phyloP scores from a whole-genome alignment of 2,329 filamentous ascomycete species.

The Xylariaceae sp. region DNA sequence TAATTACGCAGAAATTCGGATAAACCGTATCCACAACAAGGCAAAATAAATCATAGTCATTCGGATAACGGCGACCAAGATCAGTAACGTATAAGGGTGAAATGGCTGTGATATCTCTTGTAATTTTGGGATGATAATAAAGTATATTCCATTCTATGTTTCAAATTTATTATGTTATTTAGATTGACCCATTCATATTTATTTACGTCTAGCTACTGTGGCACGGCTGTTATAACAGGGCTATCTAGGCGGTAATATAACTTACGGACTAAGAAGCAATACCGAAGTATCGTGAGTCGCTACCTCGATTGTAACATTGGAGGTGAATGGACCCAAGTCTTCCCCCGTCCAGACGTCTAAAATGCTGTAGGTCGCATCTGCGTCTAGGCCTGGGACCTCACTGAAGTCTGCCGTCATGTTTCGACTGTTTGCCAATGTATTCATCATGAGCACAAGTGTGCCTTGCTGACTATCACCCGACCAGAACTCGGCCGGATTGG shows the following conservation, averaged over 20 bases:
- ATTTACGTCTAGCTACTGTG: too few relatives aligned
- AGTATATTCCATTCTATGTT: too few relatives aligned
- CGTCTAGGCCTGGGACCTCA: constrained; percentile 51
- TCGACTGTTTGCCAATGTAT: constrained; percentile 43
- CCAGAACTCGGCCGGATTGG: constrained; percentile 57
- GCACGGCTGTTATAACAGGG: too few relatives aligned
- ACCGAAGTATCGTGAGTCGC: constrained; percentile 24
- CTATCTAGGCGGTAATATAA: not conserved
- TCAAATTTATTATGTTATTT: too few relatives aligned
- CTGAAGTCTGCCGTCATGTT: constrained; percentile 47
- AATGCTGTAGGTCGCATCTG: constrained; percentile 44
- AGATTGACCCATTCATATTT: too few relatives aligned
- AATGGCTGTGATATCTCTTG: too few relatives aligned
- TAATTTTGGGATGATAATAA: too few relatives aligned
- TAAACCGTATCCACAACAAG: too few relatives aligned
- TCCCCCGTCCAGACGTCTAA: constrained; percentile 54
- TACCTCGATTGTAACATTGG: constrained; percentile 12
- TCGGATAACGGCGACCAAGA: too few relatives aligned
- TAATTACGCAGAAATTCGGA: too few relatives aligned
- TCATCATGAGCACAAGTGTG: constrained; percentile 55
- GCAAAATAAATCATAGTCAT: too few relatives aligned
- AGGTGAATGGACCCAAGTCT: constrained; percentile 40
- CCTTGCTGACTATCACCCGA: constrained; percentile 49
- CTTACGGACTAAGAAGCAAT: constrained; percentile 14
- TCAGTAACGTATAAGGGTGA: too few relatives aligned